Conservation (phyloP, 1,284 basidiomycete genomes). For the Naganishia albida region DNA sequence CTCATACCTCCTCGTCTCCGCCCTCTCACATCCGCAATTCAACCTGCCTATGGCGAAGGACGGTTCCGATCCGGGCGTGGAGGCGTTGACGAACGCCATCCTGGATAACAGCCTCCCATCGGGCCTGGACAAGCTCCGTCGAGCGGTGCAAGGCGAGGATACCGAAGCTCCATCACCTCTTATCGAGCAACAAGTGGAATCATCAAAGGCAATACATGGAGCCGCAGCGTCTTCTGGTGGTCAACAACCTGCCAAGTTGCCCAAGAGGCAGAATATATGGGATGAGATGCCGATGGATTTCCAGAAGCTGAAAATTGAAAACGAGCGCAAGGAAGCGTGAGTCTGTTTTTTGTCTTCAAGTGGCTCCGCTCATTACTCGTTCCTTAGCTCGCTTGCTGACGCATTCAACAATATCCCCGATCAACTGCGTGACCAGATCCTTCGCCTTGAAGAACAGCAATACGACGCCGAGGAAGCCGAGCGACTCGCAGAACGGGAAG, state of each 20-base stretch:
- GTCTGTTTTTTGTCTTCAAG: slow-evolving; percentile 32
- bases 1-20: slow-evolving; percentile 43
- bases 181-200: neutral
- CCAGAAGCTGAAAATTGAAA: slow-evolving; percentile 64
- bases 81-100: slow-evolving; percentile 48
- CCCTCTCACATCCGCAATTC: slow-evolving; percentile 48
- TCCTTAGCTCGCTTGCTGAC: slow-evolving; percentile 44
- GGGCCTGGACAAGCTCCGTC: slow-evolving; percentile 43
- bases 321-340: slow-evolving; percentile 57
- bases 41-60: slow-evolving; percentile 34
- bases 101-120: slow-evolving; percentile 44
- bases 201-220: neutral
- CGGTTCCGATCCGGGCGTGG: slow-evolving; percentile 41
- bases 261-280: slow-evolving; percentile 68
- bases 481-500: slow-evolving; percentile 53
- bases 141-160: slow-evolving; percentile 32
- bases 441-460: slow-evolving; percentile 71
- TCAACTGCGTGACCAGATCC: slow-evolving; percentile 74
- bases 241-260: slow-evolving; percentile 43
- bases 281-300: slow-evolving; percentile 70
- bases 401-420: slow-evolving; percentile 62
- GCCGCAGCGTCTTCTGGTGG: neutral
- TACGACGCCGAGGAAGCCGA: slow-evolving; percentile 67
- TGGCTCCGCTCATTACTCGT: slow-evolving; percentile 32
- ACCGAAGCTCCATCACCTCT: neutral